Percentiles rank a stretch among this genome's conserved stretches.
phyloP scores from a whole-genome alignment of 1,284 basidiomycete species.

The Ustilago sp. region DNA sequence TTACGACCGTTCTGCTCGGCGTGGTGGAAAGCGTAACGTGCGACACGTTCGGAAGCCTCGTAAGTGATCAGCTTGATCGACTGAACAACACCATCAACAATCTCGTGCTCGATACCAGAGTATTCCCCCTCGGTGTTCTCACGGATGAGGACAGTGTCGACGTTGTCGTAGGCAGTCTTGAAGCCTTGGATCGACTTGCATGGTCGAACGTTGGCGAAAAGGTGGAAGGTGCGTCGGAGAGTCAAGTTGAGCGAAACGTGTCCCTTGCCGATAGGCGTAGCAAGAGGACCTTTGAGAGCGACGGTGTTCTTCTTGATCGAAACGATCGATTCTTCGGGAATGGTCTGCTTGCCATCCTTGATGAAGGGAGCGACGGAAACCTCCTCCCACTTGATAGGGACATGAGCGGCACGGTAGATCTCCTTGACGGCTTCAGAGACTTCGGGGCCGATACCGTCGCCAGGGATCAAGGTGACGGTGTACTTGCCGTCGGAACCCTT shows the following conservation, averaged over 20 bases:
- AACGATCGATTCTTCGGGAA: slow-evolving; percentile 89
- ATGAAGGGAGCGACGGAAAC: slow-evolving; percentile 91
- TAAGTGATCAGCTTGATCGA: slow-evolving; percentile 99
- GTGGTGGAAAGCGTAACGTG: slow-evolving; percentile 98
- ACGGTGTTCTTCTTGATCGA: slow-evolving; percentile 98
- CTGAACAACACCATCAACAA: slow-evolving; percentile 97
- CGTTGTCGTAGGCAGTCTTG: slow-evolving; percentile 98
- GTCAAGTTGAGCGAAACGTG: slow-evolving; percentile 99
- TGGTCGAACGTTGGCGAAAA: slow-evolving; percentile 98
- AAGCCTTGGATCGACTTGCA: slow-evolving; percentile 95
- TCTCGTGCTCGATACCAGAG: slow-evolving; percentile 98
- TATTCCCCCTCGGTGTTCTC: slow-evolving; percentile 99
- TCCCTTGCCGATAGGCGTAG: slow-evolving; percentile 89
- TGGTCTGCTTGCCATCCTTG: slow-evolving; percentile 93
- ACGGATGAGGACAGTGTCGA: slow-evolving; percentile 97
- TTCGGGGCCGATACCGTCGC: slow-evolving; percentile 96
- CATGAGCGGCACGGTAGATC: slow-evolving; percentile 86
- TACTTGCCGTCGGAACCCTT: slow-evolving; percentile 79
- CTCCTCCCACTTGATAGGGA: slow-evolving; percentile 84
- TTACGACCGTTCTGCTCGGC: slow-evolving; percentile 87
- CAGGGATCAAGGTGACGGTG: slow-evolving; percentile 89
- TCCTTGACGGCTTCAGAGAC: slow-evolving; percentile 95
- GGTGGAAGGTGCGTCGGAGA: slow-evolving; percentile 93
- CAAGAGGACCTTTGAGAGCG: slow-evolving; percentile 85
- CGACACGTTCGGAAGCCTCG: slow-evolving; percentile 98